These are phyloP conservation scores for Sporobolomyces pararoseus DNA, from an alignment of 768 basidiomycete genomes.

Conservation along the genomic window DNA sequence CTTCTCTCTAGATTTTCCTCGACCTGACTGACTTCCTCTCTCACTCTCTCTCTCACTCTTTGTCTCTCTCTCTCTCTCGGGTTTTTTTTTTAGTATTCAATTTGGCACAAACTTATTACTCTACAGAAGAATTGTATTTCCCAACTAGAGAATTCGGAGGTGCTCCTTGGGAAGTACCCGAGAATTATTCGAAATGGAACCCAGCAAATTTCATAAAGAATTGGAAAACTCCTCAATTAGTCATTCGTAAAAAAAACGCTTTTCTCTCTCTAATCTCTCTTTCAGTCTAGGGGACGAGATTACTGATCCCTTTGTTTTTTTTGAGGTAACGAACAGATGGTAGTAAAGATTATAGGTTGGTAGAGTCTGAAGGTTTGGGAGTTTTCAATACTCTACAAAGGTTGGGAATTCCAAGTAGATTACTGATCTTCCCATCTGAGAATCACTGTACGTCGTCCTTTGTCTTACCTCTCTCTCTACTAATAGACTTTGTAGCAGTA, in stretches of 20 bases:
- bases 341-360: constrained; percentile 42
- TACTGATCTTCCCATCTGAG: constrained; percentile 79
- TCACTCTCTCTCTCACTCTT: neutral
- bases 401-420: constrained; percentile 39
- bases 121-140: constrained; percentile 70
- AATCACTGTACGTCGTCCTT: constrained; percentile 66
- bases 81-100: no score
- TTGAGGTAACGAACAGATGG: no score
- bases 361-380: constrained; percentile 35
- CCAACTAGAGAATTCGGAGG: constrained; percentile 44
- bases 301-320: no score
- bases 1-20: constrained; percentile 12
- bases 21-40: constrained; percentile 5
- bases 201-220: constrained; percentile 38
- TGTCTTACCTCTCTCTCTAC: neutral
- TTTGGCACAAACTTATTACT: constrained; percentile 71
- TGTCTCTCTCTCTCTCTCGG: no score
- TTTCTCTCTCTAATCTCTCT: neutral
- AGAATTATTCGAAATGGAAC: constrained; percentile 39
- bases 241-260: constrained; percentile 43
- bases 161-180: constrained; percentile 43
- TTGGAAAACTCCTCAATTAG: constrained; percentile 45
- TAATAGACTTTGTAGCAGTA: no score
- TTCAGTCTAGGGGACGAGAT: no score
- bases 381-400: constrained; percentile 45